Evolutionary conservation across 2,329 filamentous ascomycete genomes (phyloP).

Genomic region (Stachybotrys chlorohalonatus): DNA sequence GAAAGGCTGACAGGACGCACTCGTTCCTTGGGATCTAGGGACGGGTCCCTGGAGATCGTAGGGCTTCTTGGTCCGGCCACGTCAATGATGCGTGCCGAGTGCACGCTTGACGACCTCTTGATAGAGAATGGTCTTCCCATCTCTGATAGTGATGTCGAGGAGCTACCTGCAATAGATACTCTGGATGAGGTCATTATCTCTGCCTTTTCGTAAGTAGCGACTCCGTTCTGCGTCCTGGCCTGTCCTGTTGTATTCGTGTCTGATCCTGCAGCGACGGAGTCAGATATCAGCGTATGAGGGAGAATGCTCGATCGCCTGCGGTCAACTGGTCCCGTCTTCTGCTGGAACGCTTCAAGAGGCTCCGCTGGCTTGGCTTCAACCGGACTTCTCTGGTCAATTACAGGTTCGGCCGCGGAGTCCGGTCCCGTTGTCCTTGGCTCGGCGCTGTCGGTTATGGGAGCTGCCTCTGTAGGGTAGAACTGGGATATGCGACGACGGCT

Average conservation of each 20-base stretch:
- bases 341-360: neutral
- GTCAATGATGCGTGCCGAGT: constrained; percentile 50
- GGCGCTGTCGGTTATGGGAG: neutral
- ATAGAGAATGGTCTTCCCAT: constrained; percentile 27
- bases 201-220: constrained; percentile 44
- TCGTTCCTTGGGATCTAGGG: constrained; percentile 35
- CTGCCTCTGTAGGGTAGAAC: neutral
- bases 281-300: neutral
- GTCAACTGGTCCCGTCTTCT: neutral
- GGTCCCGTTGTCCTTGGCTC: neutral
- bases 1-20: constrained; percentile 30
- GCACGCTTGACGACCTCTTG: constrained; percentile 36
- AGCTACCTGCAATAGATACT: constrained; percentile 43
- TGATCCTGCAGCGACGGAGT: neutral
- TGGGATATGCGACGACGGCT: neutral
- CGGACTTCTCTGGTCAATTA: neutral
- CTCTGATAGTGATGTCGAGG: constrained; percentile 41
- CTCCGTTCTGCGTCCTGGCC: constrained; percentile 28
- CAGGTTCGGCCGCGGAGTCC: neutral
- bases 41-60: constrained; percentile 37
- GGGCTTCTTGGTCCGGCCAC: constrained; percentile 44
- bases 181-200: constrained; percentile 48
- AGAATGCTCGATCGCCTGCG: neutral
- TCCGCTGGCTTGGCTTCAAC: neutral
- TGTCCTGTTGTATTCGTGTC: neutral